Base-by-base conservation (phyloP, 257 asterid species). In the Schizonepeta tenuifolia region DNA sequence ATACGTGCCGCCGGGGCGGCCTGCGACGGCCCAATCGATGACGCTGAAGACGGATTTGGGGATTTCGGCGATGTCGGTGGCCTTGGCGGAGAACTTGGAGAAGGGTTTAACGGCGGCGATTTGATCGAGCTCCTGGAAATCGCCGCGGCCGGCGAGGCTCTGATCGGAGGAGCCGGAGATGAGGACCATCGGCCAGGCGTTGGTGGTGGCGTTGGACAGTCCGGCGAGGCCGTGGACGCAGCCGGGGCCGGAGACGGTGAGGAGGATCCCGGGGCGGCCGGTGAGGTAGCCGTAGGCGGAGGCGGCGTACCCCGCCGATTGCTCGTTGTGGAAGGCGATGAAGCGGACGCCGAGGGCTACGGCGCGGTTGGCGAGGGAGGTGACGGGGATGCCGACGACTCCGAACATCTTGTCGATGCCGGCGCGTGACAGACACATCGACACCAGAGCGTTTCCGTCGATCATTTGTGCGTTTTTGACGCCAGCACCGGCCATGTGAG, bases 221-320 rank as follows among this genome's bases (percentile, higher is more conserved):
- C 98, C 98, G 65, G 98, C 98, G 35, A 93, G 87, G 1, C 90
- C 98, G 59, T 93, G 98, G 66, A 93, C 97, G 75, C 97, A 93
- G 12, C 98, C 98, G 0, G 98, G 98, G 28, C 97, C 98, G 3
- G 98, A 93, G 1, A 93, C 98, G 0, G 98, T 93, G 35, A 93
- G 95, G 18, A 93, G 90, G n/a, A 93, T 56, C 6, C 98, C 98
- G 7, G 97, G 96, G 65, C 83, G 85, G n/a, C 95, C 89, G 44
- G 89, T 87, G 83, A 93, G 95, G 81, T 82, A 93, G 36, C 97
- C 97, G 83, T 85, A 90, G n/a, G 96, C 90, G n/a, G 97, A 90
- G 70, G 98, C 98, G 17, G 98, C 98, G 69, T 93, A 93, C 1
- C 98, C 98, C 13, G 98, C 98, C 1, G 97, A 93, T 67, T 93